phyloP scores from a whole-genome alignment of 768 basidiomycete genomes.

The Mrakia hoshinonis region DNA sequence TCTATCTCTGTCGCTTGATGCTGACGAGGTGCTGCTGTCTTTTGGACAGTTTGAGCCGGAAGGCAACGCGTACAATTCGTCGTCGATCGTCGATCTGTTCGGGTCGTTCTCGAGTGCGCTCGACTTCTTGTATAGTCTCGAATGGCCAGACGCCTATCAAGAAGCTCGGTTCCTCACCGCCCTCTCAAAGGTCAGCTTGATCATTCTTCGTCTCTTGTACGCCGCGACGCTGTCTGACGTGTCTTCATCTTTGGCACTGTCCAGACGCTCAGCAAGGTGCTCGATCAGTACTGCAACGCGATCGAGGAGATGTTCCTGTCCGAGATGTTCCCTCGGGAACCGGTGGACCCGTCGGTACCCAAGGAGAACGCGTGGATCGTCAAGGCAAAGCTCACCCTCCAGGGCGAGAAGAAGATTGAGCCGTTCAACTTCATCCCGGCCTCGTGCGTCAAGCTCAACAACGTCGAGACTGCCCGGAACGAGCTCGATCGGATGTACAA shows the following conservation, averaged over 20 bases:
- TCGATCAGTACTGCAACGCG: conserved; percentile 81
- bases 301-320: conserved; percentile 82
- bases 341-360: conserved; percentile 15
- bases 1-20: neutral
- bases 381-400: conserved; percentile 55
- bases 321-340: conserved; percentile 63
- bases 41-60: conserved; percentile 51
- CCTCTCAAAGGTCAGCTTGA: conserved; percentile 62
- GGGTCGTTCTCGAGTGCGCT: conserved; percentile 87
- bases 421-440: conserved; percentile 85
- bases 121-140: conserved; percentile 72
- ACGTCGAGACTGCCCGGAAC: conserved; percentile 81
- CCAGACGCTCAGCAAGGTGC: conserved; percentile 80
- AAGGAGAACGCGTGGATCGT: conserved; percentile 43
- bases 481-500: conserved; percentile 90
- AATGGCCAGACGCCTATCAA: conserved; percentile 87
- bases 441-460: conserved; percentile 95
- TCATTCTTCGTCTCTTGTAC: neutral
- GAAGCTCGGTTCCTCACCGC: conserved; percentile 82
- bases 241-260: neutral
- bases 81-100: conserved; percentile 95
- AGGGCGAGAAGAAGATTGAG: conserved; percentile 80
- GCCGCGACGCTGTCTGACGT: neutral
- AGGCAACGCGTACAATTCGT: conserved; percentile 71
- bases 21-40: neutral